A percentile compares a stretch with the other conserved stretches of the same genome.
Evolutionary conservation across 257 asterid genomes (phyloP).

Genomic region (Coffea eugenioides): DNA sequence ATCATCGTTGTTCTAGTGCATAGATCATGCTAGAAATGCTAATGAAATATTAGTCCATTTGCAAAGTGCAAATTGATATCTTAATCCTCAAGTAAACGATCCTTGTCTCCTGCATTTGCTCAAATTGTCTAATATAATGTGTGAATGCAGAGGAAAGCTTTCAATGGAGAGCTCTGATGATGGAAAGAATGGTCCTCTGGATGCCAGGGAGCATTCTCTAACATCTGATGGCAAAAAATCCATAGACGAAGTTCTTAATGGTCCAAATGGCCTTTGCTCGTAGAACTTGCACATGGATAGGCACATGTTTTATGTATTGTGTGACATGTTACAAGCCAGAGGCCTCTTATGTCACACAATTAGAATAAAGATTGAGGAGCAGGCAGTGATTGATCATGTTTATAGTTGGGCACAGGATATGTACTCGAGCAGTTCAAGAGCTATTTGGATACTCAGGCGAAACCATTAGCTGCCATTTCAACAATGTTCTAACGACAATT

Average conservation of each 20-base stretch:
- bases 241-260: constrained; percentile 42
- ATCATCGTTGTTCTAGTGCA: too few species aligned
- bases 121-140: neutral
- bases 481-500: constrained; percentile 44
- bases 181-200: constrained; percentile 26
- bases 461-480: constrained; percentile 52
- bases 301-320: constrained; percentile 31
- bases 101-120: neutral
- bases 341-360: constrained; percentile 48
- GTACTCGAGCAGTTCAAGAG: constrained; percentile 54
- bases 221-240: constrained; percentile 29
- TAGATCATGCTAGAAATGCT: too few species aligned
- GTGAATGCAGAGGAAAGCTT: neutral
- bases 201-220: constrained; percentile 27
- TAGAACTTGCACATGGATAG: constrained; percentile 51
- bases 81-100: too few species aligned
- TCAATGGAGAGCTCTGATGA: constrained; percentile 41
- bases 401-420: constrained; percentile 44
- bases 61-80: too few species aligned
- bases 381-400: constrained; percentile 46
- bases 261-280: constrained; percentile 35
- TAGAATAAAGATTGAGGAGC: constrained; percentile 48
- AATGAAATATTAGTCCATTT: too few species aligned
- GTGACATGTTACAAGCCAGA: constrained; percentile 35
- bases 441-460: constrained; percentile 46